Percentiles rank a stretch among this genome's conserved stretches.
phyloP scores from a whole-genome alignment of 345 rosid species.

The Melaleuca quinquenervia region DNA sequence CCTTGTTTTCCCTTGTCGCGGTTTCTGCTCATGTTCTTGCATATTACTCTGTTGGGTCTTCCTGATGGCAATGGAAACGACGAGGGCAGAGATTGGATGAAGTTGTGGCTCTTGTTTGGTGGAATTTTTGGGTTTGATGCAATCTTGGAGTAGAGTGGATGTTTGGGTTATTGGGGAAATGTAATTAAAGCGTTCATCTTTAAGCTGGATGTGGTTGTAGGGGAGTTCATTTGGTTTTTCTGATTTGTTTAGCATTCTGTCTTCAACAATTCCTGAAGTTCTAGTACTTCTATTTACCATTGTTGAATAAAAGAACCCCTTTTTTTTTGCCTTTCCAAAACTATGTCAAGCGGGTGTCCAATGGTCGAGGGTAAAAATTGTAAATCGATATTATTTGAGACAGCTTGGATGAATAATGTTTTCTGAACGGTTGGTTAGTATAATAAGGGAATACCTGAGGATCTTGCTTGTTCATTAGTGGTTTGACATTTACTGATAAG shows the following conservation, averaged over 20 bases:
- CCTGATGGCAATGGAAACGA: background rate
- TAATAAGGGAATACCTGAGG: background rate
- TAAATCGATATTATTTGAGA: background rate
- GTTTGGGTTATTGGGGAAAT: background rate
- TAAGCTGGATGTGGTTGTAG: background rate
- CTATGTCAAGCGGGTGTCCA: background rate
- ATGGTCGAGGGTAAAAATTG: background rate
- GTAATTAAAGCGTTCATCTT: background rate
- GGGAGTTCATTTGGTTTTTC: background rate
- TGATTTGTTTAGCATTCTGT: background rate
- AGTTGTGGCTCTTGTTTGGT: background rate
- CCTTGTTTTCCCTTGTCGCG: background rate
- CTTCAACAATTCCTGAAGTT: background rate
- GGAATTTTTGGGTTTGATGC: background rate
- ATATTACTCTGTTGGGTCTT: background rate
- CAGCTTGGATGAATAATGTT: background rate
- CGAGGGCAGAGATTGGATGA: background rate
- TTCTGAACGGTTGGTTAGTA: background rate
- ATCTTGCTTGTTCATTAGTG: background rate
- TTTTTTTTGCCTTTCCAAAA: background rate
- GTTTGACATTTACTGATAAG: background rate
- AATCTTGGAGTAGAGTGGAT: background rate
- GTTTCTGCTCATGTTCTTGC: background rate
- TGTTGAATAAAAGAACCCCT: background rate
- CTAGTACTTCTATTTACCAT: background rate